Evolutionary conservation across 768 basidiomycete species (phyloP).

Genomic region (Suillus decipiens): DNA sequence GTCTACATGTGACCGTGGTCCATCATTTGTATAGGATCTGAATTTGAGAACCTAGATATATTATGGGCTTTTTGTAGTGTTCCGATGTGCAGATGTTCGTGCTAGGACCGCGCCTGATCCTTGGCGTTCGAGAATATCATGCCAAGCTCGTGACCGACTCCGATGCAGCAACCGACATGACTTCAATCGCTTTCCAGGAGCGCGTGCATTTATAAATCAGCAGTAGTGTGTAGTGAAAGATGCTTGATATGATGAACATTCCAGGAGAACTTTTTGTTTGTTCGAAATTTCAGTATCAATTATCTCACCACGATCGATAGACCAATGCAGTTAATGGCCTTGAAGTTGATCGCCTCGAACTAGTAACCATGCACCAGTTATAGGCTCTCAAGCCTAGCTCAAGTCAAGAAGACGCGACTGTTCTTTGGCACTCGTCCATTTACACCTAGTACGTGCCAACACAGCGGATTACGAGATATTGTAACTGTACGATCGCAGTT

Average conservation of each 20-base stretch:
- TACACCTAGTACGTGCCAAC: not conserved
- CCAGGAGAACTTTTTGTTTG: not conserved
- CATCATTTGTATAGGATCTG: not conserved
- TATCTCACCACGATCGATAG: no score
- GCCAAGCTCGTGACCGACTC: not conserved
- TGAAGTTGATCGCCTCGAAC: not conserved
- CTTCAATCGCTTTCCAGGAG: not conserved
- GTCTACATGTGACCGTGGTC: not conserved
- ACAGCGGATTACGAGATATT: not conserved
- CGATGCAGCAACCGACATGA: not conserved
- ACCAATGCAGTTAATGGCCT: no score
- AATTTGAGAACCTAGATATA: not conserved
- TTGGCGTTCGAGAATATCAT: not conserved
- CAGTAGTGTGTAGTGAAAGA: not conserved
- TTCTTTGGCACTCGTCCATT: not conserved
- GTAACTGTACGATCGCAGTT: not conserved
- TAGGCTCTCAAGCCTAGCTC: not conserved
- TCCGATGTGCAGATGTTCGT: not conserved
- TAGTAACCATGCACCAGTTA: not conserved
- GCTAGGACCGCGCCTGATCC: not conserved
- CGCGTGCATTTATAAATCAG: not conserved
- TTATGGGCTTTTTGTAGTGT: not conserved
- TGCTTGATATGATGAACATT: not conserved
- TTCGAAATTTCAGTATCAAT: not conserved
- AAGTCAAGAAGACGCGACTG: not conserved